phyloP scores from a whole-genome alignment of 2,329 filamentous ascomycete genomes.

The Curvularia spicifera region DNA sequence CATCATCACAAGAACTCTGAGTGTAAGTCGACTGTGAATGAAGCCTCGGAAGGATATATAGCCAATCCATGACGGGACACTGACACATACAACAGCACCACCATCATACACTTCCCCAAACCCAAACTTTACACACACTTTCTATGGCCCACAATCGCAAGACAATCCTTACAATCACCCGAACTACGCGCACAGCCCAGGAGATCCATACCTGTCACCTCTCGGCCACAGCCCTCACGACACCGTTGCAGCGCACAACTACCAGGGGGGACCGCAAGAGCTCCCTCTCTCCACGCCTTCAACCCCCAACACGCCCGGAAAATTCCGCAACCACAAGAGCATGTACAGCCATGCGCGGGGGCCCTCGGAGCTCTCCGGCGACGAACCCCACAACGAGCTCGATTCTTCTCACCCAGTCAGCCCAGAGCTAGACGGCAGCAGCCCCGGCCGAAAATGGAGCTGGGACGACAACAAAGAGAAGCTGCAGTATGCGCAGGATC shows the following conservation, averaged over 20 bases:
- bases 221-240: neutral
- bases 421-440: neutral
- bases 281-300: slow-evolving; percentile 8
- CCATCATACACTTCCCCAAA: slow-evolving; percentile 14
- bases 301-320: neutral
- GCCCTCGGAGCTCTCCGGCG: slow-evolving; percentile 8
- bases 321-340: slow-evolving; percentile 3
- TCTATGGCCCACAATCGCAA: neutral
- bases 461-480: neutral
- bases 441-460: neutral
- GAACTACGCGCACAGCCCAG: slow-evolving; percentile 5
- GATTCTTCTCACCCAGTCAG: neutral
- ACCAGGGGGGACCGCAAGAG: slow-evolving; percentile 16
- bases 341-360: slow-evolving; percentile 8
- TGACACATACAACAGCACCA: slow-evolving; percentile 13
- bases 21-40: neutral
- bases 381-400: slow-evolving; percentile 1
- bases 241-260: neutral
- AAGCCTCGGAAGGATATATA: too few relatives aligned
- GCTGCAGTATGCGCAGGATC: neutral
- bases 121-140: slow-evolving; percentile 1
- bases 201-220: neutral
- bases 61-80: neutral
- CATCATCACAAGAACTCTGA: neutral
- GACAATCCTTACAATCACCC: slow-evolving; percentile 2